Percentiles rank a stretch among this genome's conserved stretches.
These are phyloP conservation scores for Euphorbia celastroides DNA, from an alignment of 441 rosid species.

Conservation along the genomic window DNA sequence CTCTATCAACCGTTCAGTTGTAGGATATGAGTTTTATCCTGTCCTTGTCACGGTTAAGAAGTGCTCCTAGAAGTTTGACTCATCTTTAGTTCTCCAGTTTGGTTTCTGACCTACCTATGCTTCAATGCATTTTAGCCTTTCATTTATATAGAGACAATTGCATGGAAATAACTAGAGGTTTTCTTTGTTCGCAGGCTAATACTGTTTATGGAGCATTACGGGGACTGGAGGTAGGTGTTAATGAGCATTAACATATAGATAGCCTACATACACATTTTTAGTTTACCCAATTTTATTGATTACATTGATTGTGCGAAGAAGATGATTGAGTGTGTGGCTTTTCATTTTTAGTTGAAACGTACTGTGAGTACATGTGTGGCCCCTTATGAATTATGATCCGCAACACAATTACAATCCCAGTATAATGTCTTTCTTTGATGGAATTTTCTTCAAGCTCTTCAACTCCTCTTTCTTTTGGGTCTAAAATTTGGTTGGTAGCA, in stretches of 20 bases:
- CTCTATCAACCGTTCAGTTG: not conserved
- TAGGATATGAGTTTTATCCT: not conserved
- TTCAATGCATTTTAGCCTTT: not conserved
- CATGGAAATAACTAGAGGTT: not conserved
- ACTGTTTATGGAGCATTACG: constrained; percentile 82
- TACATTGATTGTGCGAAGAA: not conserved
- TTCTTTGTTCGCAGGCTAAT: constrained; percentile 55
- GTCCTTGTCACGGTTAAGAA: not conserved
- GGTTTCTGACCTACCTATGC: not conserved
- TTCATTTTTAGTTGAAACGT: not conserved
- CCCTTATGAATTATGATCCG: not conserved
- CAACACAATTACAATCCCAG: not conserved
- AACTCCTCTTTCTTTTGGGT: not conserved
- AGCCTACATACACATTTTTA: not conserved
- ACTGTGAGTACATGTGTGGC: not conserved
- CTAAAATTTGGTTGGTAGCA: not conserved
- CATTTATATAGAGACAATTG: not conserved
- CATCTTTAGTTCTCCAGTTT: not conserved
- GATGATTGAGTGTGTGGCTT: not conserved
- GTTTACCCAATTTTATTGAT: not conserved
- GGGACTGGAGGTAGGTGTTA: constrained; percentile 73
- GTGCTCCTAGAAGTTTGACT: not conserved
- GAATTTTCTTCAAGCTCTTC: no score
- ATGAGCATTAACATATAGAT: not conserved
- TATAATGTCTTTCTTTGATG: not conserved